These are phyloP conservation scores for Dothiorella sarmentorum DNA, from an alignment of 2,329 filamentous ascomycete species.

Conservation along the genomic window DNA sequence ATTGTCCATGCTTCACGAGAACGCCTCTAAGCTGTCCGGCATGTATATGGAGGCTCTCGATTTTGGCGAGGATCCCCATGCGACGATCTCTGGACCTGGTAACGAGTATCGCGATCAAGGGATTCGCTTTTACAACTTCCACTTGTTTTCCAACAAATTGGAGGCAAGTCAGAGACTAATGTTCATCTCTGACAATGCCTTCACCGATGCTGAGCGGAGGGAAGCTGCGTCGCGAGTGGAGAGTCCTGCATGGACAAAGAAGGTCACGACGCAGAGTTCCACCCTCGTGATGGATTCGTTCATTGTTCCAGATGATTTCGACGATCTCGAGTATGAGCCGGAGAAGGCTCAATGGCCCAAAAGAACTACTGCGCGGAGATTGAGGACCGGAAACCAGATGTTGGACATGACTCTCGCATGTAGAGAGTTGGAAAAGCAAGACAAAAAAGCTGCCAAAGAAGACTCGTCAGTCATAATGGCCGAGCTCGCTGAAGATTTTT, in stretches of 20 bases:
- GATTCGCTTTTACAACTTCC: conserved; percentile 29
- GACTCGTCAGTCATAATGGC: not conserved
- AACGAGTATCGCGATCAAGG: conserved; percentile 22
- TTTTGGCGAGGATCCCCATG: conserved; percentile 19
- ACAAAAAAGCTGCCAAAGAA: not conserved
- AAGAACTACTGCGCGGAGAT: not conserved
- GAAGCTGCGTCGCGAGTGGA: conserved; percentile 16
- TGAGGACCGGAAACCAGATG: not conserved
- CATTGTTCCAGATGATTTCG: conserved; percentile 28
- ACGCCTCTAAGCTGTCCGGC: not conserved
- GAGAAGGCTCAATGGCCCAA: not conserved
- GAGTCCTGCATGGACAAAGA: conserved; percentile 23
- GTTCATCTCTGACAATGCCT: conserved; percentile 20
- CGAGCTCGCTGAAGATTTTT: not conserved
- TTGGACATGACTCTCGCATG: not conserved
- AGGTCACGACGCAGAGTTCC: conserved; percentile 5
- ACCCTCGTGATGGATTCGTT: conserved; percentile 26
- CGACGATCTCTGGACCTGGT: conserved; percentile 16
- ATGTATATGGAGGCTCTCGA: conserved; percentile 22
- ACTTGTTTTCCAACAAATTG: conserved; percentile 25
- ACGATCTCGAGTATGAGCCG: not conserved
- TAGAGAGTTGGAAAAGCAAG: no score
- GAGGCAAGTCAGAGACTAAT: conserved; percentile 26
- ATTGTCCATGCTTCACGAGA: no score
- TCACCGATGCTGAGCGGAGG: not conserved